These are phyloP conservation scores for Wickerhamomyces silvicola DNA, from an alignment of 805 yeast species.

Conservation along the genomic window DNA sequence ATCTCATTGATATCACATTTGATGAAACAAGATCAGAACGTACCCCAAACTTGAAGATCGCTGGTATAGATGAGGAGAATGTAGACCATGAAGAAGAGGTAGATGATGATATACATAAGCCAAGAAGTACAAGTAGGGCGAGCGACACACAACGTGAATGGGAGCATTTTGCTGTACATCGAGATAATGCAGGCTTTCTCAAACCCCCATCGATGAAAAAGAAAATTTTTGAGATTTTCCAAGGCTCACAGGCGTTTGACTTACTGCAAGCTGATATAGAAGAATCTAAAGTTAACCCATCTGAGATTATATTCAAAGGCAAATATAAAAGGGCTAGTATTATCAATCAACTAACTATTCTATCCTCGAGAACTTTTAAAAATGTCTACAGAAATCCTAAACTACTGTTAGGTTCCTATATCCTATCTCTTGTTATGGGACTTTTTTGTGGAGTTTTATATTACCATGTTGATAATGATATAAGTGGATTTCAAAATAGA, in stretches of 20 bases:
- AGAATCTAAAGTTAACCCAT: constrained; percentile 15
- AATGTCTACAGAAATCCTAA: constrained; percentile 90
- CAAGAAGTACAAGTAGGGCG: constrained; percentile 22
- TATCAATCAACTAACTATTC: constrained; percentile 58
- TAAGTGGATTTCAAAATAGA: constrained; percentile 94
- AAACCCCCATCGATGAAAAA: constrained; percentile 12
- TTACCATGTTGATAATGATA: constrained; percentile 77
- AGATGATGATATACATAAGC: constrained; percentile 25
- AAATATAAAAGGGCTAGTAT: constrained; percentile 43
- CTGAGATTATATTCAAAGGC: constrained; percentile 17
- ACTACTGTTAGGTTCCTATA: constrained; percentile 77
- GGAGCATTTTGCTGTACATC: constrained; percentile 78
- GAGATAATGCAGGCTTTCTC: constrained; percentile 48
- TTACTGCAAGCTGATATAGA: constrained; percentile 27
- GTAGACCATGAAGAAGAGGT: constrained; percentile 20
- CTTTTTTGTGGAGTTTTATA: constrained; percentile 81
- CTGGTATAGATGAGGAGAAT: constrained; percentile 26
- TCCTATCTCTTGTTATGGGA: constrained; percentile 71
- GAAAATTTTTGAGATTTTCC: constrained; percentile 25
- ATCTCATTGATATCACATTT: constrained; percentile 83
- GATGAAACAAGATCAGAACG: constrained; percentile 27
- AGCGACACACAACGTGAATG: constrained; percentile 70
- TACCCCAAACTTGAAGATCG: constrained; percentile 6
- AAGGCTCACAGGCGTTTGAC: constrained; percentile 26
- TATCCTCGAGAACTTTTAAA: constrained; percentile 83